Evolutionary conservation across 805 yeast genomes (phyloP).

Genomic region (Saturnispora sanitii): DNA sequence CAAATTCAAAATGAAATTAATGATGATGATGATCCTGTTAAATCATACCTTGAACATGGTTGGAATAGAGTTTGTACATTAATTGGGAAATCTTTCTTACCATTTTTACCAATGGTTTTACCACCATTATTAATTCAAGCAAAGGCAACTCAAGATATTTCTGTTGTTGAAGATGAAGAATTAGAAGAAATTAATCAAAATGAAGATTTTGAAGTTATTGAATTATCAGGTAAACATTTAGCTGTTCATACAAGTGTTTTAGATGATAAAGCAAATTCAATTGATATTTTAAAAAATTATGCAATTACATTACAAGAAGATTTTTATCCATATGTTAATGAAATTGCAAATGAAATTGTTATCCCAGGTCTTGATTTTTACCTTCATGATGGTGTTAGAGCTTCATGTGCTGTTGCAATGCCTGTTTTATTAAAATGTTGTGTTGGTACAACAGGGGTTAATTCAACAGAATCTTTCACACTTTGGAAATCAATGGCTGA

Average conservation of each 20-base stretch:
- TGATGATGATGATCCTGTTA: slow-evolving; percentile 81
- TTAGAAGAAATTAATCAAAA: slow-evolving; percentile 69
- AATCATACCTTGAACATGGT: slow-evolving; percentile 79
- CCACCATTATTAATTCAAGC: slow-evolving; percentile 87
- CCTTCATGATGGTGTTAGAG: slow-evolving; percentile 89
- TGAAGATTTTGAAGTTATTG: slow-evolving; percentile 93
- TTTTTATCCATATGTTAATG: slow-evolving; percentile 75
- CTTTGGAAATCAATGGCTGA: slow-evolving; percentile 65
- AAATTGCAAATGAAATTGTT: slow-evolving; percentile 67
- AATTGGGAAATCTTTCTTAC: slow-evolving; percentile 76
- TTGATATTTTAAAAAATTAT: slow-evolving; percentile 76
- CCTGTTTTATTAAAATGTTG: slow-evolving; percentile 66
- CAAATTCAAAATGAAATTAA: slow-evolving; percentile 47
- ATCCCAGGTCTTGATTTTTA: slow-evolving; percentile 86
- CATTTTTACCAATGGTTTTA: slow-evolving; percentile 71
- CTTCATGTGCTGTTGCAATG: slow-evolving; percentile 76
- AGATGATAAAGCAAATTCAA: slow-evolving; percentile 89
- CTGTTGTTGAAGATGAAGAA: slow-evolving; percentile 83
- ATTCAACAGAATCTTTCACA: slow-evolving; percentile 49
- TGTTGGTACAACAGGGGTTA: slow-evolving; percentile 43
- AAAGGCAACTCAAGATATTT: slow-evolving; percentile 80
- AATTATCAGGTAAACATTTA: slow-evolving; percentile 81
- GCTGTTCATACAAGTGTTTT: slow-evolving; percentile 92
- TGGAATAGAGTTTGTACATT: slow-evolving; percentile 92
- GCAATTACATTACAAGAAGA: slow-evolving; percentile 75